phyloP scores from a whole-genome alignment of 2,329 filamentous ascomycete species.

The Ascosphaera apis region DNA sequence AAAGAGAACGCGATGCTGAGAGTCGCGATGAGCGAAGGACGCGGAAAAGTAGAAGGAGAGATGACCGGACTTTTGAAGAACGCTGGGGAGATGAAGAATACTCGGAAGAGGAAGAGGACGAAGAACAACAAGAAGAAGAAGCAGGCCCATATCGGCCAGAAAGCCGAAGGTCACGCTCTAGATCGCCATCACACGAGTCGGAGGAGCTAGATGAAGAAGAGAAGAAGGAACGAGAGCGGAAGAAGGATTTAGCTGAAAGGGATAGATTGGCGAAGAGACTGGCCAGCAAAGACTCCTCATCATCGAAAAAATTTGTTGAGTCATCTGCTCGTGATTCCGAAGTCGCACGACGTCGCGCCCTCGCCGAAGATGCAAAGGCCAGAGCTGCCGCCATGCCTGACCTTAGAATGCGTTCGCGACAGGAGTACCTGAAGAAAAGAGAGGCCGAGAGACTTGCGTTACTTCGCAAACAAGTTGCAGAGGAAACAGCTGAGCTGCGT shows the following conservation, averaged over 20 bases:
- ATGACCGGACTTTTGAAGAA: conserved; percentile 41
- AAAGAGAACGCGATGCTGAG: conserved; percentile 14
- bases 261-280: conserved; percentile 61
- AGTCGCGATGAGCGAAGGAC: conserved; percentile 12
- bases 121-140: conserved; percentile 23
- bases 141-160: not conserved
- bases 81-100: conserved; percentile 60
- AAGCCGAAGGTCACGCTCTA: conserved; percentile 5
- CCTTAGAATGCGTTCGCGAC: conserved; percentile 59
- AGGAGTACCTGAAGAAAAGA: conserved; percentile 83
- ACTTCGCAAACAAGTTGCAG: conserved; percentile 70
- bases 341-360: conserved; percentile 34
- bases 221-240: conserved; percentile 32
- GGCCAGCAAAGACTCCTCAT: conserved; percentile 45
- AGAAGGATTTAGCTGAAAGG: conserved; percentile 48
- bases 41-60: conserved; percentile 28
- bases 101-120: conserved; percentile 12
- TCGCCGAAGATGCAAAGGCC: conserved; percentile 45
- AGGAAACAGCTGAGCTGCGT: conserved; percentile 61
- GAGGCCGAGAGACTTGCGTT: conserved; percentile 67
- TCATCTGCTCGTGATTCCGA: conserved; percentile 32
- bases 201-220: conserved; percentile 36
- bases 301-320: conserved; percentile 44
- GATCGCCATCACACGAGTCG: conserved; percentile 10
- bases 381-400: conserved; percentile 54